phyloP scores from a whole-genome alignment of 2,329 filamentous ascomycete genomes.

The Fusarium verticillioides region DNA sequence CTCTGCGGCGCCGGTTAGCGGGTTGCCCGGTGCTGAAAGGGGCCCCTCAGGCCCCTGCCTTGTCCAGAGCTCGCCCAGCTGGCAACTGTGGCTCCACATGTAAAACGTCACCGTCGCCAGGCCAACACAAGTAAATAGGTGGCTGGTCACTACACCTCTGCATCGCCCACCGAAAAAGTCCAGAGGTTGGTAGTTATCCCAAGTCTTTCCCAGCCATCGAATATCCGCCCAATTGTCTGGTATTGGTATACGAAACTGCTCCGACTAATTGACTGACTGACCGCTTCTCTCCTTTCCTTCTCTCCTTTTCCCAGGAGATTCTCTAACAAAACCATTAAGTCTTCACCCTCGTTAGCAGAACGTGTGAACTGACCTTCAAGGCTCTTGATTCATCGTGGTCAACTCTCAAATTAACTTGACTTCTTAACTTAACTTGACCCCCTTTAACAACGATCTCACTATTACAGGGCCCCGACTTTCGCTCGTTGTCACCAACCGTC shows the following conservation, averaged over 20 bases:
- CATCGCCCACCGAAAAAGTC: conserved; percentile 40
- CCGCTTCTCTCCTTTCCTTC: conserved; percentile 32
- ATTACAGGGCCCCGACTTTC: conserved; percentile 41
- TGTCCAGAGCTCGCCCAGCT: conserved; percentile 1
- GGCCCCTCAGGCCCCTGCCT: background rate
- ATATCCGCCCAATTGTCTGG: conserved; percentile 34
- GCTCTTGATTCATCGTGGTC: conserved; percentile 14
- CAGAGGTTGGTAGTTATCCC: conserved; percentile 38
- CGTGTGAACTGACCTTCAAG: conserved; percentile 42
- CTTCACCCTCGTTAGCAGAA: conserved; percentile 39
- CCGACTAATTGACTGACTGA: conserved; percentile 30
- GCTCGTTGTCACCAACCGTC: conserved; percentile 41
- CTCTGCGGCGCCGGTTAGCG: conserved; percentile 25
- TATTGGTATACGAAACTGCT: conserved; percentile 31
- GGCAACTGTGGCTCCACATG: conserved; percentile 18
- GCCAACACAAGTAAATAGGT: conserved; percentile 46
- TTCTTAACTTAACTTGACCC: conserved; percentile 17
- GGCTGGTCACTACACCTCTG: conserved; percentile 36
- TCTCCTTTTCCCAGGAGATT: conserved; percentile 27
- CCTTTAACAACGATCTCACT: conserved; percentile 38
- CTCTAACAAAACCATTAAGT: conserved; percentile 37
- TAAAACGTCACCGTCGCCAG: conserved; percentile 39
- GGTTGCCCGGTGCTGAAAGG: conserved; percentile 38
- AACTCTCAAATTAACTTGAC: conserved; percentile 3
- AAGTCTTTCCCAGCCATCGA: conserved; percentile 41